Evolutionary conservation across 1,284 basidiomycete species (phyloP), one percentile per base, ranked within the genome.

Genomic region (Ganoderma sinense): DNA sequence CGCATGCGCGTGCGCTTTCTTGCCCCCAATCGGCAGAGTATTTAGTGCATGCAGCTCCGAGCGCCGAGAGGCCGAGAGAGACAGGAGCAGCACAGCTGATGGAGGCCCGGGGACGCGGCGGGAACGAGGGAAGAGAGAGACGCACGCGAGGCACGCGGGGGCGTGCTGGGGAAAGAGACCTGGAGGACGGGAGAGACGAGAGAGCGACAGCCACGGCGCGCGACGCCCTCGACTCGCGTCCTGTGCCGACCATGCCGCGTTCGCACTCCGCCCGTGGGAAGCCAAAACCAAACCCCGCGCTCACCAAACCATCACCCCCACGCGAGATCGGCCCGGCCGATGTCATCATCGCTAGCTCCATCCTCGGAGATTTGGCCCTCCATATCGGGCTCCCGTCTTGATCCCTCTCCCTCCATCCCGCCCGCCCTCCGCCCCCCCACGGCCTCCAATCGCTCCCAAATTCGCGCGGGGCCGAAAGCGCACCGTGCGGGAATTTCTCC

Each of bases 281-380:
- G 10, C 36, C 36, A 6, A 48, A 48, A 23, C 55, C 66, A 67
- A 68, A 69, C 64, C 64, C 71, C 66, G 67, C 69, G 59, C 41
- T 66, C 62, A 64, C 20, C 64, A 61, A 48, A 41, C 56, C 67
- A 58, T 55, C 41, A 67, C 60, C 64, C 64, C 64, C 71, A 69
- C 65, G 69, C 72, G 66, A 71, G 69, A 71, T 73, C 72, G 72
- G 72, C 31, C 72, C 72, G 72, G 64, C 41, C 41, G 59, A 73
- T 69, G 69, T 73, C 72, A 73, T 73, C 72, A 69, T 26, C 48
- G 48, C 58, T 41, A 48, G 53, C 40, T 62, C 63, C 64, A 70
- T 69, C 62, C 66, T 71, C 68, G 62, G 66, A 68, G 66, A 69
- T 68, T 69, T 45, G 29, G 41, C 45, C n/a, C 20, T 43, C 67